Conservation (phyloP, 768 basidiomycete species). For the Phanerochaete sordida region DNA sequence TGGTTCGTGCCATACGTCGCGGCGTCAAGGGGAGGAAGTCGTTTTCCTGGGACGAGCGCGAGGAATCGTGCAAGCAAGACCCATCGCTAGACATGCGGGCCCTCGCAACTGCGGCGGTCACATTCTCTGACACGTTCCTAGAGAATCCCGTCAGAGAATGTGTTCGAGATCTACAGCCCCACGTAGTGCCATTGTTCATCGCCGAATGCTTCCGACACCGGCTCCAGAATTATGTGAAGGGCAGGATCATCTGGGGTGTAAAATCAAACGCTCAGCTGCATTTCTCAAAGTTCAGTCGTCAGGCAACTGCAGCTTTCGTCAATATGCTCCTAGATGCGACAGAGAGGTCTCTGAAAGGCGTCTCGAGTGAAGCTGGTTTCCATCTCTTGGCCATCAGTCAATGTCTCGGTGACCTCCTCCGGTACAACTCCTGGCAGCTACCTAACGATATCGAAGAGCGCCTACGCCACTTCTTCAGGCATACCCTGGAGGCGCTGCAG, state of each 20-base stretch:
- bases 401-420: neutral
- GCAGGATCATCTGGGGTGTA: neutral
- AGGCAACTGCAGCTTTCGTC: neutral
- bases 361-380: neutral
- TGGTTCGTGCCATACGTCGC: neutral
- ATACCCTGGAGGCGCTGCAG: no score
- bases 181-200: neutral
- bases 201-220: neutral
- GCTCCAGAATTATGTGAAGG: neutral
- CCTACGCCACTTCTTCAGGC: no score
- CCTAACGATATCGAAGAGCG: no score
- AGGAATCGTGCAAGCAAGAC: neutral
- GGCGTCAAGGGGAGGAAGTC: neutral
- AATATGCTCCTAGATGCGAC: neutral
- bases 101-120: neutral
- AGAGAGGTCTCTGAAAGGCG: neutral
- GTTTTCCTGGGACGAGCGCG: neutral
- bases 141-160: neutral
- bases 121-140: neutral
- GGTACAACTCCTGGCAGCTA: no score
- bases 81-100: neutral
- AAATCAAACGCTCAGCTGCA: neutral
- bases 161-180: neutral
- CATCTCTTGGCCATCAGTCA: neutral
- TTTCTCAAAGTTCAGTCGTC: neutral